Base-by-base conservation (phyloP, 2,329 filamentous ascomycete genomes). In the Trichoderma sp. region DNA sequence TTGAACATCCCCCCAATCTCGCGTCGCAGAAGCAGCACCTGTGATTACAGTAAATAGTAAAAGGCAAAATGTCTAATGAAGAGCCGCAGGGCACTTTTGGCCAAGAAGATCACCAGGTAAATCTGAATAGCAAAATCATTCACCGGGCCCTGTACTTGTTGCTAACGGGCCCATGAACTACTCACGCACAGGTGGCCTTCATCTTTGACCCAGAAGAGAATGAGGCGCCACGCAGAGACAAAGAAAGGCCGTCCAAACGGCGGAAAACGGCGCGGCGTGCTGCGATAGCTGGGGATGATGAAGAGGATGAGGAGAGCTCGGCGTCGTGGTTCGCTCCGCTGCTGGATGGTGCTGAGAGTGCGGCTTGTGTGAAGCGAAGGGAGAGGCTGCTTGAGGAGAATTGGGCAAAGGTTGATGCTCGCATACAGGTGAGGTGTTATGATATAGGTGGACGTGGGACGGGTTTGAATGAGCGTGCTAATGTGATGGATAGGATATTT, bases 381-480 rank as follows among this genome's bases (percentile, higher is more conserved):
- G 85, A 90, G 77, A 81, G 84, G 60, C 83, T 89, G 3, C 95
- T 90, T 79, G 82, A 89, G 65, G 81, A 85, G 68, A 83, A 88
- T 64, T 96, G 93, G 93, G 81, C 83, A 3, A 81, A 84, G 51
- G 88, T 93, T 75, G 87, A 93, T 73, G 79, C 81, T 60, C 86
- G 88, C 30, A 91, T 95, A 65, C 86, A 91, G 78, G 82, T 82
- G 72, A 28, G 71, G 4, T 32, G 15, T 7, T 21, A 9, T 51
- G 4, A 12, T 6, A 6, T 1, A 18, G 4, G 30, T 30, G 57
- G 11, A 21, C 7, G 30, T 14, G 18, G 4, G 7, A 39, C 1
- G 39, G 39, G 4, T 6, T 15, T 57, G 12, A 30, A 26, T 21
- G 7, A 65, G 15, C 6, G 12, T 60, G 74, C 47, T 58, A 8